Evolutionary conservation across 1,284 basidiomycete genomes (phyloP).

Genomic region (Papiliotrema terrestris): DNA sequence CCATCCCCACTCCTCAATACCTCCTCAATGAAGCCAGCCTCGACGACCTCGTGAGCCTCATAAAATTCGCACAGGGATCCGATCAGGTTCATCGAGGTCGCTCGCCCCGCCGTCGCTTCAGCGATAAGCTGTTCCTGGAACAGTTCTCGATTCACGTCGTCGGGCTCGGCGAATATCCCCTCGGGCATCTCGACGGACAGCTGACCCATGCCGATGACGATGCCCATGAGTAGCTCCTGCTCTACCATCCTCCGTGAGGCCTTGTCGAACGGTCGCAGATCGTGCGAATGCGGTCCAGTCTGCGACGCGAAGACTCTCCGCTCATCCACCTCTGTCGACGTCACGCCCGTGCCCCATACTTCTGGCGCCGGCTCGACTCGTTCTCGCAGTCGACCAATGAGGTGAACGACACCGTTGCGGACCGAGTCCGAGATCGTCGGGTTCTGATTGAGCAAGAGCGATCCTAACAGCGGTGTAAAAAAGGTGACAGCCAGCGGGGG

Average conservation of each 20-base stretch:
- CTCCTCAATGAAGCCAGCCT: conserved; percentile 70
- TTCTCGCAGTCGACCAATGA: conserved; percentile 57
- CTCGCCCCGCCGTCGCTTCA: conserved; percentile 79
- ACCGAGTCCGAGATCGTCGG: conserved; percentile 68
- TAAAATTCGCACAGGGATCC: conserved; percentile 58
- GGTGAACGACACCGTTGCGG: conserved; percentile 70
- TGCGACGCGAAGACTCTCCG: conserved; percentile 39
- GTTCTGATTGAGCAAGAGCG: conserved; percentile 78
- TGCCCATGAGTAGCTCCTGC: conserved; percentile 72
- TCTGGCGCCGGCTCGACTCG: conserved; percentile 29
- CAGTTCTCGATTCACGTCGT: conserved; percentile 26
- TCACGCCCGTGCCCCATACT: conserved; percentile 32
- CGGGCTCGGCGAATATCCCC: conserved; percentile 23
- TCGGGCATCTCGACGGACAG: conserved; percentile 57
- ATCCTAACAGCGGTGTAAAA: conserved; percentile 88
- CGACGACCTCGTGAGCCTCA: conserved; percentile 59
- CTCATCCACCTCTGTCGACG: conserved; percentile 19
- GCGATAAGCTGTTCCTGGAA: conserved; percentile 47
- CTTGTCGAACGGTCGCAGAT: conserved; percentile 54
- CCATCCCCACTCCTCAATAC: conserved; percentile 75
- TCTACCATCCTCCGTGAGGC: conserved; percentile 64
- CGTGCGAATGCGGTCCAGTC: conserved; percentile 44
- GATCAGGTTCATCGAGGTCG: conserved; percentile 90
- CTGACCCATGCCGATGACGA: conserved; percentile 81
- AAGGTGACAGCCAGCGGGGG: conserved; percentile 70